Evolutionary conservation across 176 grass and related monocot genomes (phyloP).

Genomic region (Carex cristatella): DNA sequence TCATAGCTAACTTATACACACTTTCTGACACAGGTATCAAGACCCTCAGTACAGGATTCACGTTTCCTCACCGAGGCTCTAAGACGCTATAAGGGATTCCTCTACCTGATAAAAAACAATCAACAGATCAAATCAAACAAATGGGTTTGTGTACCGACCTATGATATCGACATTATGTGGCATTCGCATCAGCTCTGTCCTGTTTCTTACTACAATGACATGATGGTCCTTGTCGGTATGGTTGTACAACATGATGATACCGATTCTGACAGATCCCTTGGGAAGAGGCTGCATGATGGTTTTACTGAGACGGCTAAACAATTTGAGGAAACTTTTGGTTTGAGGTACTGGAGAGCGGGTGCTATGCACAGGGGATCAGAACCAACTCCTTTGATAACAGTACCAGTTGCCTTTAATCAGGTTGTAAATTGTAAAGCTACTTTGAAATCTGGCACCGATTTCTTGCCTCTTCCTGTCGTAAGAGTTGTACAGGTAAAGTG

Average conservation of each 20-base stretch:
- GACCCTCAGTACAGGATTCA: conserved; percentile 43
- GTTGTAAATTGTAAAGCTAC: not conserved
- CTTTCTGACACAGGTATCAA: conserved; percentile 38
- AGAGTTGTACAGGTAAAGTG: conserved; percentile 44
- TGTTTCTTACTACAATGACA: conserved; percentile 59
- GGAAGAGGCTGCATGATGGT: conserved; percentile 67
- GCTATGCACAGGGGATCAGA: conserved; percentile 61
- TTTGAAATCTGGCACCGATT: conserved; percentile 5
- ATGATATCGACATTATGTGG: conserved; percentile 85
- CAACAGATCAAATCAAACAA: conserved; percentile 42
- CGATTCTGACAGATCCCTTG: conserved; percentile 59
- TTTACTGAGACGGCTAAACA: conserved; percentile 58
- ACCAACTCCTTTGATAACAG: conserved; percentile 48
- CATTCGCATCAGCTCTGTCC: conserved; percentile 76
- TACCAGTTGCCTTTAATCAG: conserved; percentile 25
- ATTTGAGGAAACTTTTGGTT: conserved; percentile 57
- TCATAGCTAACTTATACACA: not conserved
- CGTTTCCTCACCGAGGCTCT: conserved; percentile 56
- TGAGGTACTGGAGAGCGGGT: conserved; percentile 72
- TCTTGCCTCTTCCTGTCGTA: conserved; percentile 29
- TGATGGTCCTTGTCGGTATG: conserved; percentile 55
- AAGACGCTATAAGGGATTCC: conserved; percentile 79
- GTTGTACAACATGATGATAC: conserved; percentile 85
- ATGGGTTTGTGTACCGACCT: conserved; percentile 61
- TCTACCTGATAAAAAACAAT: conserved; percentile 72